Evolutionary conservation across 495 filamentous ascomycete species (phyloP).

Genomic region (Cercophora newfieldiana): DNA sequence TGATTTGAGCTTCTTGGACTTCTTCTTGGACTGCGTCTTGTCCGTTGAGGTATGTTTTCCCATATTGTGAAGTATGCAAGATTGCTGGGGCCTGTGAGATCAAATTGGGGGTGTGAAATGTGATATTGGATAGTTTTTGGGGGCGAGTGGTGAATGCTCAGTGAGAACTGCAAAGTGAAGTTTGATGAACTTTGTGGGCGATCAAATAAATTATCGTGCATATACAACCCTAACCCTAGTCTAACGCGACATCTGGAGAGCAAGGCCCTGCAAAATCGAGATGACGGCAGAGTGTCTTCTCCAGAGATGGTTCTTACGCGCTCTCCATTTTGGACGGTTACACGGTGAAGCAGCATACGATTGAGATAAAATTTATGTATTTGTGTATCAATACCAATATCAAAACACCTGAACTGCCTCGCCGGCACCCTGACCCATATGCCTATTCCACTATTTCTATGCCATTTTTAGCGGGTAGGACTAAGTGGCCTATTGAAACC

Average conservation of each 20-base stretch:
- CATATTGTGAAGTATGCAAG: neutral
- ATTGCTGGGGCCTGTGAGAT: neutral
- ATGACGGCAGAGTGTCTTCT: neutral
- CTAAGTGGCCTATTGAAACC: constrained; percentile 92
- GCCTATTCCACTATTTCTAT: neutral
- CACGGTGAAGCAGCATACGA: no score
- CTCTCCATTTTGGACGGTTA: no score
- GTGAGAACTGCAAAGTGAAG: neutral
- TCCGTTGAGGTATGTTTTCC: neutral
- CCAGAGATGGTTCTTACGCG: neutral
- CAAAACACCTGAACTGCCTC: neutral
- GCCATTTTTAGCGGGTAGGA: constrained; percentile 27
- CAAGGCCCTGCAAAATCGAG: no score
- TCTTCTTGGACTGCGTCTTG: constrained; percentile 15
- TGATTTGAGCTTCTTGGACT: constrained; percentile 37
- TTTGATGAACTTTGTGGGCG: no score
- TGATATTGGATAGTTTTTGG: neutral
- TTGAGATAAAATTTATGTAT: neutral
- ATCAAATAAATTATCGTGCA: neutral
- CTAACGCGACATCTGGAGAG: no score
- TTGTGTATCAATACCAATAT: constrained; percentile 8
- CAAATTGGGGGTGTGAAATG: neutral
- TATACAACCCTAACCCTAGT: constrained; percentile 12
- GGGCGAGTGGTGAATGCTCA: neutral
- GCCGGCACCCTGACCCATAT: neutral